Percentiles rank a stretch among this genome's conserved stretches.
Conservation (phyloP, 768 basidiomycete genomes). For the Pleurotus tuoliensis region DNA sequence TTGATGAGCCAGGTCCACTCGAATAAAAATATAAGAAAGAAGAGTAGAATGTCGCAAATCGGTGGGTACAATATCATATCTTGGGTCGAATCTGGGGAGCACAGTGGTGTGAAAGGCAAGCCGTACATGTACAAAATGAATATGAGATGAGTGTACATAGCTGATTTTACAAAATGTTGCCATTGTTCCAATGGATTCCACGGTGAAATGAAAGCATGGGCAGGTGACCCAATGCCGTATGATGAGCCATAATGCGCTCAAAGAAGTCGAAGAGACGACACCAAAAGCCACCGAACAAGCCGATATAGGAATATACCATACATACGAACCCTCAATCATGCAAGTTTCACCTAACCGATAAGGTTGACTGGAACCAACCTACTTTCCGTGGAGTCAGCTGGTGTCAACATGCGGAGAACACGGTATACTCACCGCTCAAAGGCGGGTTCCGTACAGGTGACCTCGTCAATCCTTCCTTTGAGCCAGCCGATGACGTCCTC, state of each 20-base stretch:
- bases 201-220: no score
- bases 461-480: slow-evolving; percentile 54
- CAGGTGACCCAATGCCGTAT: no score
- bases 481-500: slow-evolving; percentile 71
- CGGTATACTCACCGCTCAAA: slow-evolving; percentile 37
- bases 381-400: slow-evolving; percentile 5
- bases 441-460: slow-evolving; percentile 57
- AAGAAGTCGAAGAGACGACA: not conserved
- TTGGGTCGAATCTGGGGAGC: no score
- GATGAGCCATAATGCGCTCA: not conserved
- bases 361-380: slow-evolving; percentile 2
- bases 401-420: not conserved
- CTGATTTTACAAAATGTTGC: not conserved
- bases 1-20: not conserved
- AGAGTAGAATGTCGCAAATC: not conserved
- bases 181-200: no score
- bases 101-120: not conserved
- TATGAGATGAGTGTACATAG: not conserved
- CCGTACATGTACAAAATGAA: not conserved
- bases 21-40: not conserved
- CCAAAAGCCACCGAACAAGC: not conserved
- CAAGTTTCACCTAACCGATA: not conserved
- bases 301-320: not conserved
- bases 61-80: no score
- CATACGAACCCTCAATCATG: not conserved